Base-by-base conservation (phyloP, 164 flowering plant species). In the Warburgia ugandensis region DNA sequence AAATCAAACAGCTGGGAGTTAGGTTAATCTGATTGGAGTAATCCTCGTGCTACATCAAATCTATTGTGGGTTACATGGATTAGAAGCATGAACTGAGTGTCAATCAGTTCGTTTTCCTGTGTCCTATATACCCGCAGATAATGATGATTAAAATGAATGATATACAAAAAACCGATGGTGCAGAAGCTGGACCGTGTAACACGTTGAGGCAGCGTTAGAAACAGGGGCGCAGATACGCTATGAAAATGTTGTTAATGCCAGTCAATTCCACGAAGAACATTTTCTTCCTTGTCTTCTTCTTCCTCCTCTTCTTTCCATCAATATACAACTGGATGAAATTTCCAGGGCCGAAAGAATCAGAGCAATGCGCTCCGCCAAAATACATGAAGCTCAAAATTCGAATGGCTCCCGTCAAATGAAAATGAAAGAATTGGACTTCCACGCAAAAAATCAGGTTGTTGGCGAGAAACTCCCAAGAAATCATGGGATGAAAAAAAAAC, bases 131-230 rank as follows among this genome's bases (percentile, higher is more conserved):
- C n/a, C n/a, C n/a, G n/a, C n/a, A n/a, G n/a, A n/a, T n/a, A n/a
- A n/a, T n/a, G n/a, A n/a, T n/a, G n/a, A n/a, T n/a, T n/a, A n/a
- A n/a, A n/a, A n/a, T n/a, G n/a, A n/a, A n/a, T 38, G 38, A 58
- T 58, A 36, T 59, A 58, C 68, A 64, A 33, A 59, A 53, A 63
- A 58, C 36, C 19, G 4, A 42, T 42, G 53, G 23, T 1, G n/a
- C 8, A n/a, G 22, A 49, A 26, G 16, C 29, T 36, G 19, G 21
- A 46, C 7, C 8, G 13, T 63, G 20, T 22, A 42, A 45, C 30
- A 51, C 47, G 49, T 39, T 23, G 37, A 40, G 31, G 45, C 51
- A 32, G 22, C 27, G 56, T 58, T 48, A 58, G 55, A 48, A 46
- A 41, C 59, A 54, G 22, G 29, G 50, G 56, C 52, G 32, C 26